Evolutionary conservation across 2,329 filamentous ascomycete genomes (phyloP), one percentile per base, ranked within the genome.

Genomic region (Podosphaera leucotricha): DNA sequence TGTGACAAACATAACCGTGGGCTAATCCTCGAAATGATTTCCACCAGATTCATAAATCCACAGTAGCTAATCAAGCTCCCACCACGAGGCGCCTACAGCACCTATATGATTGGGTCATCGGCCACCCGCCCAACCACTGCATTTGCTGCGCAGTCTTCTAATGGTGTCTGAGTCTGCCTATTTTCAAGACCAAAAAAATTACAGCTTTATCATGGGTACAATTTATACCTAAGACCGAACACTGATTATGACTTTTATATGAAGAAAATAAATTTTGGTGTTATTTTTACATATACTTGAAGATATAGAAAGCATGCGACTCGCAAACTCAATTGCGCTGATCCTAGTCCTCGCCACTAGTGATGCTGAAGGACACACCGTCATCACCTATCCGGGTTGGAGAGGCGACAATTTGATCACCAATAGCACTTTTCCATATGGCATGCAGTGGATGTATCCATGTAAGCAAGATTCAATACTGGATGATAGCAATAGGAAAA

Each of bases 371-470:
- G 65, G 67, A 40, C 60, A 62, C 48, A 62, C 57, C 0, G 52
- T 60, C 19, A 56, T 62, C 43, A 55, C 55, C 33, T 62, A 62
- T 46, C 60, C 60, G 5, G 56, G 55, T 47, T 61, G 60, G 60
- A 59, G 60, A 53, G 60, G 57, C 44, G 57, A 62, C 47, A 61
- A 61, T 49, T 46, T 62, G 46, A 51, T 59, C 13, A 60, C 57
- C 44, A 59, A 59, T 47, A 53, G 50, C 16, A 59, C 56, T 2
- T 59, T 54, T 46, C 57, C 57, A 10, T 59, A 57, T 51, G 57
- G 57, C 28, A 59, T 59, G 57, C 57, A 59, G 47, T 59, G 57
- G 57, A 57, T 57, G 52, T 59, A 59, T 58, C 57, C 57, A 51
- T 59, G 57, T 59, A 47, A 57, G 57, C 57, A 50, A 18, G 21